These are phyloP conservation scores for Lentinula edodes DNA, from an alignment of 768 basidiomycete genomes.

Conservation along the genomic window DNA sequence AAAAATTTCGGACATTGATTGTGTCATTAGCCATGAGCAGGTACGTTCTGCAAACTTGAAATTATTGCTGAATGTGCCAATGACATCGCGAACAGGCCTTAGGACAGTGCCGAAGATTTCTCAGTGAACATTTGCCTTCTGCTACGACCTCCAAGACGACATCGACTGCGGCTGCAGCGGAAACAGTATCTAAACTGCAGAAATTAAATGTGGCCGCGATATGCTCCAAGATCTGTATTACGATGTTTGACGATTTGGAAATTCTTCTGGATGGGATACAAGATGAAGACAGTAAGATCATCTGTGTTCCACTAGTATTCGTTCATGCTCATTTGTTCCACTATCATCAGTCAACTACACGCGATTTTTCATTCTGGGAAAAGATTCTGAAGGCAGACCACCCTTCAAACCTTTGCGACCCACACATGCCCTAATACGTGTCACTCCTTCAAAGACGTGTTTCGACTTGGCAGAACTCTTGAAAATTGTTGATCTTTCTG, in stretches of 20 bases:
- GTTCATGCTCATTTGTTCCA: not conserved
- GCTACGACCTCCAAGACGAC: constrained; percentile 50
- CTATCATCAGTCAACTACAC: constrained; percentile 53
- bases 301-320: not conserved
- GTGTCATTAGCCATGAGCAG: constrained; percentile 77
- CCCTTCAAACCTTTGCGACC: constrained; percentile 7
- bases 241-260: constrained; percentile 56
- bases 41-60: constrained; percentile 25
- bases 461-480: not conserved
- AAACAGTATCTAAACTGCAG: constrained; percentile 31
- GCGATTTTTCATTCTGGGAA: constrained; percentile 58
- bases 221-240: constrained; percentile 60
- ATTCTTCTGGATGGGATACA: constrained; percentile 62
- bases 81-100: not conserved
- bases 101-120: constrained; percentile 70
- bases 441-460: not conserved
- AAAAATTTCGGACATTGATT: constrained; percentile 45
- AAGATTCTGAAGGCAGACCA: constrained; percentile 21
- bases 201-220: constrained; percentile 61
- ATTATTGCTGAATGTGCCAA: not conserved
- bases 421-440: constrained; percentile 1
- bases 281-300: constrained; percentile 42
- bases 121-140: constrained; percentile 45
- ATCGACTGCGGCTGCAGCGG: constrained; percentile 73
- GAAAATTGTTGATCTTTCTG: constrained; percentile 24